Evolutionary conservation across 768 basidiomycete species (phyloP), one percentile per base, ranked within the genome.

Genomic region (Lactarius psammicola): DNA sequence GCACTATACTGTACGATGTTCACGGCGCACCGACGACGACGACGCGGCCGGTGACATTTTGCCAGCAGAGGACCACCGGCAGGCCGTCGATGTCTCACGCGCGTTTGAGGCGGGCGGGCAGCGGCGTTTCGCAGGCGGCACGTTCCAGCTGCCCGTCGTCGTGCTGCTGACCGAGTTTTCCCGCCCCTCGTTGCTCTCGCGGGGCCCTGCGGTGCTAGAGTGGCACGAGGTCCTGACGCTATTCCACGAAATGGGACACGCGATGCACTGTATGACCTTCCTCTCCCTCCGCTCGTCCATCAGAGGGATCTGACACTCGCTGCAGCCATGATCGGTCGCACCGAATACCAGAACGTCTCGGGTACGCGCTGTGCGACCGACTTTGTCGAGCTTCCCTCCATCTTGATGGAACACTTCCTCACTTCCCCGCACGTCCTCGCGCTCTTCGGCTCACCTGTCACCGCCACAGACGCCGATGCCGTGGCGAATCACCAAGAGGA

Each of bases 171-270:
- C 92, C 71, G 95, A 95, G 72, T 97, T 98, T 71, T 78, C 84
- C 26, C 82, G 80, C 33, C 87, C 91, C 26, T 51, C 53, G 23
- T 79, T 85, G 3, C 67, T 82, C 20, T 76, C 82, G n/a, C 77
- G 80, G 15, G 89, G 88, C 0, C 84, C 92, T 6, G 87, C 92
- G 0, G 76, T 88, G 58, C 78, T 99, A 26, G 87, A 88, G 63
- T 98, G 95, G 95, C 89, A 90, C 71, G 95, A 98, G 70, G 92
- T 98, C 10, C 81, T 90, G 74, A 98, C 96, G 2, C 79, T 98
- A 28, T 97, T 95, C 78, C 97, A 99, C 72, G 97, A 99, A 78
- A 97, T 98, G 94, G 97, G 97, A 0, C 97, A 99, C 77, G 97
- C 97, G 13, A 94, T 99, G 85, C 97, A 99, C 75, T 99, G 97